phyloP scores from a whole-genome alignment of 495 filamentous ascomycete species.

The Symbiotaphrina buchneri region DNA sequence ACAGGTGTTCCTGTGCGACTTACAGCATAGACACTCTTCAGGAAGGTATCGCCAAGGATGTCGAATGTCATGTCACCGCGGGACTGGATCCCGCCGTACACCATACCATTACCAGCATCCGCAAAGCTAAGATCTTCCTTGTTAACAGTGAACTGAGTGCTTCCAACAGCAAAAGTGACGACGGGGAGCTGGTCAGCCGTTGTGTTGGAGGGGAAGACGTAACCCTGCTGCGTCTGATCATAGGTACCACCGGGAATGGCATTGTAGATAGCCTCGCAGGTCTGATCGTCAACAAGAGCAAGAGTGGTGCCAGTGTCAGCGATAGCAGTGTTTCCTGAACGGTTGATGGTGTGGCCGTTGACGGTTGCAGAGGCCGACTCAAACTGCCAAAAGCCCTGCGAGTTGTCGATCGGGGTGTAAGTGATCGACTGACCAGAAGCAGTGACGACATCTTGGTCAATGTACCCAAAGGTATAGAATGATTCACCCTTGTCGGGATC shows the following conservation, averaged over 20 bases:
- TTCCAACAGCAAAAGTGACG: slow-evolving; percentile 46
- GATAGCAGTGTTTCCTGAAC: slow-evolving; percentile 50
- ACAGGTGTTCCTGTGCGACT: slow-evolving; percentile 11
- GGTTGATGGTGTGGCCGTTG: slow-evolving; percentile 30
- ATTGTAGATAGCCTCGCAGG: slow-evolving; percentile 44
- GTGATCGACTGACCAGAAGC: slow-evolving; percentile 28
- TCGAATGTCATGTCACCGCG: slow-evolving; percentile 43
- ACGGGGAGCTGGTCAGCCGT: slow-evolving; percentile 35
- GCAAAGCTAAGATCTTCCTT: slow-evolving; percentile 52
- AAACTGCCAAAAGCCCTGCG: slow-evolving; percentile 55
- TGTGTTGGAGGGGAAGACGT: slow-evolving; percentile 34
- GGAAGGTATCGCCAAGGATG: slow-evolving; percentile 50
- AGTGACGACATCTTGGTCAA: slow-evolving; percentile 40
- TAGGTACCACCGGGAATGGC: slow-evolving; percentile 47
- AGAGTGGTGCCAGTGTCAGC: slow-evolving; percentile 64
- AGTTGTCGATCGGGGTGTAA: slow-evolving; percentile 45
- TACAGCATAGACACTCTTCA: slow-evolving; percentile 58
- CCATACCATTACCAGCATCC: slow-evolving; percentile 28
- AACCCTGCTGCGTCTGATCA: slow-evolving; percentile 40
- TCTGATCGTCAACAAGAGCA: slow-evolving; percentile 40
- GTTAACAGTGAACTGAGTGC: slow-evolving; percentile 39
- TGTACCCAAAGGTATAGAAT: slow-evolving; percentile 66
- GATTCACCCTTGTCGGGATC: too few species aligned
- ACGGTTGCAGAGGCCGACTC: slow-evolving; percentile 33
- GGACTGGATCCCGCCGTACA: slow-evolving; percentile 59